Base-by-base conservation (phyloP, 2,329 filamentous ascomycete species). In the Aspergillus fumigatus region DNA sequence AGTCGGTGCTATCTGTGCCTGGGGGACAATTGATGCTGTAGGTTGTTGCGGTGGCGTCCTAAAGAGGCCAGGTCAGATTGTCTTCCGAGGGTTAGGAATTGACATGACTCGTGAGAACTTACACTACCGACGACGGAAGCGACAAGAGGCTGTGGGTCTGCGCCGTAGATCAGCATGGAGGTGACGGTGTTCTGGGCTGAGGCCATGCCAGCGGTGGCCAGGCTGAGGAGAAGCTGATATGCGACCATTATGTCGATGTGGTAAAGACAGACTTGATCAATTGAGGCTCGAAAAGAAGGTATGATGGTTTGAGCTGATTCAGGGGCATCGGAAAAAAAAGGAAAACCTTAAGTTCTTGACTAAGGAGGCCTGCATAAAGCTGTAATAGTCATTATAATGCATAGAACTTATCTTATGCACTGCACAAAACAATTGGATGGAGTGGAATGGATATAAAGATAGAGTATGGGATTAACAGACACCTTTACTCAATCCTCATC, bases 111-210 rank as follows among this genome's bases (percentile, higher is more conserved):
- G 25, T 26, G 6, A 60, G 2, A 7, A 5, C 59, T 47, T 49
- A 69, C 66, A 48, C 67, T 60, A 11, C 54, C 63, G 5, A 69
- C 45, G 51, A 70, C 58, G 1, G 67, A 68, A 14, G 62, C 67
- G n/a, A 56, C 62, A 49, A 69, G 49, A 2, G 66, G 49, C 38
- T 69, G 65, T 10, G 59, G 52, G 48, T 67, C 65, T 1, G 61
- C 51, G 8, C 62, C 61, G 10, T 51, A 62, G 21, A 70, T 63
- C 21, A 67, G 67, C 50, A 70, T 52, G 1, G 68, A 69, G 19
- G 65, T 60, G 3, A 70, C 62, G 2, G 53, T 57, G 41, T 55
- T 53, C 38, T 65, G 54, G 11, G 60, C 66, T 8, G 58, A 57
- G 19, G 53, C 62, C 25, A 69, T 32, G 10, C 62, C 57, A 21